phyloP scores from a whole-genome alignment of 805 yeast species.

The Kuraishia piskuri region DNA sequence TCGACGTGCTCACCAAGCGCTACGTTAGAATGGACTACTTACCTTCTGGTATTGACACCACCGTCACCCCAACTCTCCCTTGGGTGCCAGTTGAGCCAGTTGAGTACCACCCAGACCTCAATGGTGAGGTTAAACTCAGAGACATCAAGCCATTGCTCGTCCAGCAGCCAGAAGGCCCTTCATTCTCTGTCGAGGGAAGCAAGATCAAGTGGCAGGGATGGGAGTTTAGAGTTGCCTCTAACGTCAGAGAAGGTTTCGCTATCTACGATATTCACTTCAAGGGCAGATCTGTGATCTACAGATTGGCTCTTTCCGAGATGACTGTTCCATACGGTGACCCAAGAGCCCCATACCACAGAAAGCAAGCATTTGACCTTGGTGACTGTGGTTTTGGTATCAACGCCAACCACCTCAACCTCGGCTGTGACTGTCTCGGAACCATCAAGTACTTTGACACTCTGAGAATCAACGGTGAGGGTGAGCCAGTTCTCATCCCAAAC shows the following conservation, averaged over 20 bases:
- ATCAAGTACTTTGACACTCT: conserved; percentile 64
- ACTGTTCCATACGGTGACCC: conserved; percentile 87
- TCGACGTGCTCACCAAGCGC: conserved; percentile 50
- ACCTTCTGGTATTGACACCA: conserved; percentile 64
- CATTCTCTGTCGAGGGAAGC: conserved; percentile 50
- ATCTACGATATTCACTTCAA: conserved; percentile 65
- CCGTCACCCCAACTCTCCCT: conserved; percentile 44
- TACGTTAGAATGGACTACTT: conserved; percentile 66
- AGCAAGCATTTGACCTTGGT: conserved; percentile 82
- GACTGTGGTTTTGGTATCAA: conserved; percentile 76
- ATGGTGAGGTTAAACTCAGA: conserved; percentile 40
- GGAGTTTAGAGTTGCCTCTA: conserved; percentile 66
- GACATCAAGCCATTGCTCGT: conserved; percentile 63
- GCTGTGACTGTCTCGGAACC: conserved; percentile 79
- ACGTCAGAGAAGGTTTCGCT: conserved; percentile 74
- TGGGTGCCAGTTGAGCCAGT: conserved; percentile 53
- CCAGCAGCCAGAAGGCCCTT: conserved; percentile 74
- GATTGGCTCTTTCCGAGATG: conserved; percentile 73
- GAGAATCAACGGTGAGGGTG: conserved; percentile 50
- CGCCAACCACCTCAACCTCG: conserved; percentile 60
- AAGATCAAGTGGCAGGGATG: conserved; percentile 76
- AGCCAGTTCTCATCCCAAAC: conserved; percentile 53
- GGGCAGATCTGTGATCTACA: conserved; percentile 68
- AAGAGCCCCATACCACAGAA: conserved; percentile 75
- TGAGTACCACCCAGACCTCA: conserved; percentile 69